Evolutionary conservation across 345 rosid species (phyloP), one percentile per base, ranked within the genome.

Genomic region (Populus davidiana): DNA sequence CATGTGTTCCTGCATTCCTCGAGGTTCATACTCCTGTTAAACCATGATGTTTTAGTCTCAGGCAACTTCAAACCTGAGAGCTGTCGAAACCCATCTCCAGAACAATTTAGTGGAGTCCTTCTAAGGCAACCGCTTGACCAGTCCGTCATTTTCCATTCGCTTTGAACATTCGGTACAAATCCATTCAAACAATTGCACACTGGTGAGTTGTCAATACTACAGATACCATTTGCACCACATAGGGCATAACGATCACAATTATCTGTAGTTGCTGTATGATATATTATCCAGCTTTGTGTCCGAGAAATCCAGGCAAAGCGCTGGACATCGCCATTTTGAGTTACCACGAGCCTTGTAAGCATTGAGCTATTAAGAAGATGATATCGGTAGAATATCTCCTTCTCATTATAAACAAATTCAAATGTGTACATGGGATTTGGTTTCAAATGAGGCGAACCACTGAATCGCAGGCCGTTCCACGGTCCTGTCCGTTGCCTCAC

Each of bases 391-490:
- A 49, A 71, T 25, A 50, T 31, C 74, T 71, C 74, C 25, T 41
- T 41, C 44, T 41, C 44, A 41, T 41, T 41, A 41, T 9, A 10
- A 41, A 41, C 44, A 41, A 41, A 71, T 8, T 39, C 71, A 69
- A 36, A 69, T 39, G 50, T 69, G 71, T 17, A 69, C 8, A 69
- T 12, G 43, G 47, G 62, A 31, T 31, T 71, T 25, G 39, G 41
- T 41, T 16, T 71, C 17, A 49, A 16, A 5, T 71, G 23, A 49
- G 74, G 74, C 12, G 25, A 1, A 4, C 85, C 84, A 5, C 78
- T 66, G 44, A 83, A 83, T 39, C 20, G 65, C 36, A 80, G 27
- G 17, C 83, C 85, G 67, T 79, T 47, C 86, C 89, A 87, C 6
- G 87, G 82, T 7, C 90, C 87, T 9, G 27, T 74, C 43, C 88